Percentiles rank a stretch among this genome's conserved stretches.
Evolutionary conservation across 2,329 filamentous ascomycete species (phyloP).

Genomic region (Fulvia fulva): DNA sequence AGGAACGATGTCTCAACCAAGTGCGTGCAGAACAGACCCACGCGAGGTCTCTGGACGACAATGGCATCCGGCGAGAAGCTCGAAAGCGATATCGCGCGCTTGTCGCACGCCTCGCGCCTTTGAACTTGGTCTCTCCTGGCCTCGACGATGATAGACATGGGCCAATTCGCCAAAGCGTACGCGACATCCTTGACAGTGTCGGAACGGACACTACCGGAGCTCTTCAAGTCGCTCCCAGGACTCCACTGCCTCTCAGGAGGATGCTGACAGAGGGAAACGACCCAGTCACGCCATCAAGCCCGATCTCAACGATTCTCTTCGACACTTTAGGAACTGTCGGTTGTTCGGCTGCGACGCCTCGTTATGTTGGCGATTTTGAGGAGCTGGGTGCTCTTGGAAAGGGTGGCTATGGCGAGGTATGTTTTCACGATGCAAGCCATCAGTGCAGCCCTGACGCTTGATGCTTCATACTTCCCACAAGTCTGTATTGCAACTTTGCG

Average conservation of each 20-base stretch:
- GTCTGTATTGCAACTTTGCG: too few relatives aligned
- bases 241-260: not conserved
- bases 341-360: constrained; percentile 22
- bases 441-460: too few relatives aligned
- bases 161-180: constrained; percentile 34
- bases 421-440: too few relatives aligned
- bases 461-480: too few relatives aligned
- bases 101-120: constrained; percentile 34
- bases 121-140: constrained; percentile 35
- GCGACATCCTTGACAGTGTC: constrained; percentile 36
- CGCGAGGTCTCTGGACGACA: too few relatives aligned
- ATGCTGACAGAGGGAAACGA: constrained; percentile 18
- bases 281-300: not conserved
- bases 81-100: constrained; percentile 38
- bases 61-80: too few relatives aligned
- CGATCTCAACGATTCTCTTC: not conserved
- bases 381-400: constrained; percentile 57
- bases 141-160: constrained; percentile 36
- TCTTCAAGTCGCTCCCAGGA: not conserved
- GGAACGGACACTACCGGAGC: not conserved
- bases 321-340: not conserved
- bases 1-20: constrained; percentile 41
- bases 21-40: constrained; percentile 18
- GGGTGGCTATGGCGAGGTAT: constrained; percentile 58
- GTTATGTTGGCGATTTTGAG: constrained; percentile 50